Percentiles rank a stretch among this genome's conserved stretches.
phyloP scores from a whole-genome alignment of 2,329 filamentous ascomycete genomes.

The Aquanectria penicillioides region DNA sequence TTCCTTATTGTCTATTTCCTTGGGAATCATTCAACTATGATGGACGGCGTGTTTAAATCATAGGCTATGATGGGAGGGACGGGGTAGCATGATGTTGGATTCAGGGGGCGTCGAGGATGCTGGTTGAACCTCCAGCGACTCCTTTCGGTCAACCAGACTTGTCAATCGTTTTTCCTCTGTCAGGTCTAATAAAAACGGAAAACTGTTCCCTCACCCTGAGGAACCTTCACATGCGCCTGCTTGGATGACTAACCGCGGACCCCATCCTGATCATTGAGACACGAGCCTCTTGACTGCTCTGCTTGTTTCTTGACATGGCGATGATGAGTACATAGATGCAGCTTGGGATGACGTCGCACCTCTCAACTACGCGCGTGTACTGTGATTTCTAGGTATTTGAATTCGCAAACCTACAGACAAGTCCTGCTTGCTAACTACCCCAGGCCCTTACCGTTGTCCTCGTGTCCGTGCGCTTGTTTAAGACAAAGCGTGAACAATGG shows the following conservation, averaged over 20 bases:
- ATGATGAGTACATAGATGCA: too few relatives aligned
- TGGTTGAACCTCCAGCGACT: slow-evolving; percentile 32
- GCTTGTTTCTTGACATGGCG: too few relatives aligned
- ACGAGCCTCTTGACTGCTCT: not conserved
- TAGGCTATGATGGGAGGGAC: slow-evolving; percentile 35
- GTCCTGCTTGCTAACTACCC: too few relatives aligned
- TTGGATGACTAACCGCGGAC: slow-evolving; percentile 23
- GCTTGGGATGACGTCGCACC: too few relatives aligned
- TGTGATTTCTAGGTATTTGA: too few relatives aligned
- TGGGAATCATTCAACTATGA: slow-evolving; percentile 37
- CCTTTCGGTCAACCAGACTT: slow-evolving; percentile 37
- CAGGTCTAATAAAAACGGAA: slow-evolving; percentile 45
- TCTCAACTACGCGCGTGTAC: too few relatives aligned
- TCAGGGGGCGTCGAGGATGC: slow-evolving; percentile 27
- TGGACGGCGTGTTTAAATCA: slow-evolving; percentile 32
- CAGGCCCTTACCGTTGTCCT: too few relatives aligned
- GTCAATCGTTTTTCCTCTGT: slow-evolving; percentile 40
- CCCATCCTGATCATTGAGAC: not conserved
- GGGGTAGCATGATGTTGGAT: slow-evolving; percentile 33
- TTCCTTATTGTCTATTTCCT: slow-evolving; percentile 26
- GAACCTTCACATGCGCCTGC: slow-evolving; percentile 27
- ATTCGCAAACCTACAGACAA: too few relatives aligned
- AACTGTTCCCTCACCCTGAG: slow-evolving; percentile 38
- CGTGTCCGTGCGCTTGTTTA: too few relatives aligned
- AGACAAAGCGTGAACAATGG: not conserved